phyloP scores from a whole-genome alignment of 345 rosid genomes.

The Syzygium aromaticum region DNA sequence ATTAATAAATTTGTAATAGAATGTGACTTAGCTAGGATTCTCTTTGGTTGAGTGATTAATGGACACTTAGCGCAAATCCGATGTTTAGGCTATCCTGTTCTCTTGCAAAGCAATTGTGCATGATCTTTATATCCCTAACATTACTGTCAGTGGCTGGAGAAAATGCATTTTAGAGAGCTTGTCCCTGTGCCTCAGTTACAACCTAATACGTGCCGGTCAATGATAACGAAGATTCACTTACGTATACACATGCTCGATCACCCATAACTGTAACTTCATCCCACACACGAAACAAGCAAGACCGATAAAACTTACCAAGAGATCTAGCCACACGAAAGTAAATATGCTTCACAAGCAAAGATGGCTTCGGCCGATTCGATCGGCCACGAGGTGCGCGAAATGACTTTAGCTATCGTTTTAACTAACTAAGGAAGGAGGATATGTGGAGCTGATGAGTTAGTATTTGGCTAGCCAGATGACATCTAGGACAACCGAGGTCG shows the following conservation, averaged over 20 bases:
- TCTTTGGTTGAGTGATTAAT: background rate
- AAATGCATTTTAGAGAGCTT: no score
- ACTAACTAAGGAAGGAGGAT: background rate
- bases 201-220: background rate
- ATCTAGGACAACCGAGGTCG: constrained; percentile 42
- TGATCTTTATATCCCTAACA: background rate
- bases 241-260: background rate
- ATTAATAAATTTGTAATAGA: background rate
- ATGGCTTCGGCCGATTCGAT: background rate
- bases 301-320: background rate
- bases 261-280: background rate
- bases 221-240: background rate
- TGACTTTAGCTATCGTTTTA: background rate
- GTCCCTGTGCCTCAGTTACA: background rate
- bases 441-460: background rate
- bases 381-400: background rate
- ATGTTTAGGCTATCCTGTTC: background rate
- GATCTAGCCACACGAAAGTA: background rate
- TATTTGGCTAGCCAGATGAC: background rate
- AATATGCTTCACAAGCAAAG: background rate
- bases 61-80: background rate
- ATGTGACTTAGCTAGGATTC: background rate
- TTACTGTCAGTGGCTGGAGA: no score
- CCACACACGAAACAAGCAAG: background rate
- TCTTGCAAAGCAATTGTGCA: background rate